phyloP scores from a whole-genome alignment of 2,329 filamentous ascomycete genomes.

The Lizonia empirigonia region DNA sequence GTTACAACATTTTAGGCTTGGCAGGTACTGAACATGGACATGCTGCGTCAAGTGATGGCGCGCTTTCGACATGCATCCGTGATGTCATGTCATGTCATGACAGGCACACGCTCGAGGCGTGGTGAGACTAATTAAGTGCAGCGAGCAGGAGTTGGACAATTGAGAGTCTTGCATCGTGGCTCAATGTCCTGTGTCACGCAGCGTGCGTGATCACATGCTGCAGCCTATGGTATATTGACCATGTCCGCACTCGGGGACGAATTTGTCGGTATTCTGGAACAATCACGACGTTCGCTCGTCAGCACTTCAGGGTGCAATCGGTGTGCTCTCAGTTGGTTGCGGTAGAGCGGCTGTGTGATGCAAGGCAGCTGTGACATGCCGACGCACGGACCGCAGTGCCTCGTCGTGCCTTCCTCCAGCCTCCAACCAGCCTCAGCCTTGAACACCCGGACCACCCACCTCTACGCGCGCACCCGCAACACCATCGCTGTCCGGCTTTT shows the following conservation, averaged over 20 bases:
- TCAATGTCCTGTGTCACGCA: not conserved
- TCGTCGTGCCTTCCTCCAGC: slow-evolving; percentile 12
- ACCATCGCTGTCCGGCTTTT: slow-evolving; percentile 27
- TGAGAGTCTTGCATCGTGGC: not conserved
- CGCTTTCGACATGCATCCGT: slow-evolving; percentile 7
- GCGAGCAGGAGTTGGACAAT: not conserved
- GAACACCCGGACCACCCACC: slow-evolving; percentile 23
- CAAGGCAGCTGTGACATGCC: not conserved
- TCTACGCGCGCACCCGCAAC: slow-evolving; percentile 28
- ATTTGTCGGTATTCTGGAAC: not conserved
- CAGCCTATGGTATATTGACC: not conserved
- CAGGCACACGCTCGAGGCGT: not conserved
- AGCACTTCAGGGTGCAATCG: no score
- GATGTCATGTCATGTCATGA: no score
- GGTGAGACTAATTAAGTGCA: no score
- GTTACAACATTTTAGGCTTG: slow-evolving; percentile 23
- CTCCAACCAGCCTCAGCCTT: slow-evolving; percentile 16
- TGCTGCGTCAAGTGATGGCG: slow-evolving; percentile 17
- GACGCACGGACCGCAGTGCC: no score
- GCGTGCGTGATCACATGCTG: not conserved
- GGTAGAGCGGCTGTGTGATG: no score
- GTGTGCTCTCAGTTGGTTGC: not conserved
- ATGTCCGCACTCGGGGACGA: not conserved
- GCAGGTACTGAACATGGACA: slow-evolving; percentile 21
- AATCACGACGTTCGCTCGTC: no score